These are phyloP conservation scores for Waltergamsia citrina DNA, from an alignment of 2,329 filamentous ascomycete species.

Conservation along the genomic window DNA sequence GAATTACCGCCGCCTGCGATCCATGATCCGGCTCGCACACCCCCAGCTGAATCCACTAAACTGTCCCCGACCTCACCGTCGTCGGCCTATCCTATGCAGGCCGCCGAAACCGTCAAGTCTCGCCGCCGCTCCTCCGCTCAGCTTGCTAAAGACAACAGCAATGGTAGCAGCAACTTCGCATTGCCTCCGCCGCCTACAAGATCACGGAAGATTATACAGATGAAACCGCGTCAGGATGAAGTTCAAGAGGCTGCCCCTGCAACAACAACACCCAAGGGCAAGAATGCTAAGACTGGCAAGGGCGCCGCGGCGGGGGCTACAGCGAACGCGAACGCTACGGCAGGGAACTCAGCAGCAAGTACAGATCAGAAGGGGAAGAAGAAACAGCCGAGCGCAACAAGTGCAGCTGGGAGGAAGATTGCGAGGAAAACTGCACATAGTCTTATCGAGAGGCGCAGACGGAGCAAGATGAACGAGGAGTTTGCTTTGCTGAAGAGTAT, in stretches of 20 bases:
- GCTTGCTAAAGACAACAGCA: slow-evolving; percentile 8
- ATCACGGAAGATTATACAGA: slow-evolving; percentile 94
- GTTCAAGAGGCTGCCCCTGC: slow-evolving; percentile 2
- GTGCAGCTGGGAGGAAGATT: slow-evolving; percentile 85
- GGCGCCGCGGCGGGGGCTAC: slow-evolving; percentile 9
- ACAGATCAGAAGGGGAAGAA: slow-evolving; percentile 43
- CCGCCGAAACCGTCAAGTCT: slow-evolving; percentile 42
- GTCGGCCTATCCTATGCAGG: slow-evolving; percentile 33
- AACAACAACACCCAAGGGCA: slow-evolving; percentile 7
- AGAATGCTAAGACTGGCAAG: not conserved
- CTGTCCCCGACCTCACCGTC: slow-evolving; percentile 10
- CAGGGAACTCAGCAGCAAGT: slow-evolving; percentile 8
- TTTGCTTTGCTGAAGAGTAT: slow-evolving; percentile 88
- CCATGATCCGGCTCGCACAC: slow-evolving; percentile 33
- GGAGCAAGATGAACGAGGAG: slow-evolving; percentile 99
- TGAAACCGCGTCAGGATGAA: slow-evolving; percentile 59
- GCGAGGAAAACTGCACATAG: slow-evolving; percentile 95
- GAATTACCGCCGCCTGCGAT: slow-evolving; percentile 71
- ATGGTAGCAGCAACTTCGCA: slow-evolving; percentile 57
- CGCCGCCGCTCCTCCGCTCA: slow-evolving; percentile 39
- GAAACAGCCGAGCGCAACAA: slow-evolving; percentile 67
- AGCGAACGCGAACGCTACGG: slow-evolving; percentile 7
- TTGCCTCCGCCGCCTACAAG: slow-evolving; percentile 88
- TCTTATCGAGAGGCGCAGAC: slow-evolving; percentile 77
- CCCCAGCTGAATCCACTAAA: slow-evolving; percentile 8